phyloP scores from a whole-genome alignment of 1,284 basidiomycete species.

The Puccinia coronata region DNA sequence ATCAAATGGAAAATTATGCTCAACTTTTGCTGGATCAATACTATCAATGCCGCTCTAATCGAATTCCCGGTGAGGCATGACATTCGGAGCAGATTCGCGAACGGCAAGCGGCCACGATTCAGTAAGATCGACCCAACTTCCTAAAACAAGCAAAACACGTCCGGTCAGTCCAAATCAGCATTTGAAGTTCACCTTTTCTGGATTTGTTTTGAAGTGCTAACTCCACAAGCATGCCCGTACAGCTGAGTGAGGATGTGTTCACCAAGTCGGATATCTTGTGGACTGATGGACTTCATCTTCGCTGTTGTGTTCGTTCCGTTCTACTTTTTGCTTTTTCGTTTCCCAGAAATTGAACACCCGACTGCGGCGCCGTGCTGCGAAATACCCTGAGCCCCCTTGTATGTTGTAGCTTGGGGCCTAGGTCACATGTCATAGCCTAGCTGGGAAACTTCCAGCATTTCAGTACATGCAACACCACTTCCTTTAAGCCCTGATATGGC shows the following conservation, averaged over 20 bases:
- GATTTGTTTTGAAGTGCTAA: slow-evolving; percentile 19
- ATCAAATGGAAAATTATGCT: background rate
- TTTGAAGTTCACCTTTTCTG: background rate
- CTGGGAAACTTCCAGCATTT: too few relatives aligned
- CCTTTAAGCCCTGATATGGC: too few relatives aligned
- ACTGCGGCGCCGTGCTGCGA: too few relatives aligned
- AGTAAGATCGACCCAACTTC: slow-evolving; percentile 42
- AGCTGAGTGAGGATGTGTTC: slow-evolving; percentile 36
- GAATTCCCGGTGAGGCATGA: slow-evolving; percentile 38
- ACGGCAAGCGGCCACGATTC: slow-evolving; percentile 40
- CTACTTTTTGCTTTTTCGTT: too few relatives aligned
- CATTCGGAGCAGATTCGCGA: slow-evolving; percentile 25
- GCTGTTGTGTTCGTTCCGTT: background rate
- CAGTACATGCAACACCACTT: too few relatives aligned
- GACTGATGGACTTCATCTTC: slow-evolving; percentile 28
- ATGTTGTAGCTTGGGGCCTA: too few relatives aligned
- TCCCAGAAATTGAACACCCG: too few relatives aligned
- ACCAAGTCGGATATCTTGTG: slow-evolving; percentile 41
- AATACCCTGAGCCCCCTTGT: too few relatives aligned
- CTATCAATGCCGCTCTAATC: slow-evolving; percentile 29
- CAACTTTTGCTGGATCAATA: slow-evolving; percentile 45
- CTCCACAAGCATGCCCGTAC: slow-evolving; percentile 41
- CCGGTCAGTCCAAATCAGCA: background rate
- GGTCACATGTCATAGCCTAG: too few relatives aligned
- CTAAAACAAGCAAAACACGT: slow-evolving; percentile 2